Evolutionary conservation across 2,329 filamentous ascomycete genomes (phyloP), one percentile per base, ranked within the genome.

Genomic region (Chaetoscypha palmicola): DNA sequence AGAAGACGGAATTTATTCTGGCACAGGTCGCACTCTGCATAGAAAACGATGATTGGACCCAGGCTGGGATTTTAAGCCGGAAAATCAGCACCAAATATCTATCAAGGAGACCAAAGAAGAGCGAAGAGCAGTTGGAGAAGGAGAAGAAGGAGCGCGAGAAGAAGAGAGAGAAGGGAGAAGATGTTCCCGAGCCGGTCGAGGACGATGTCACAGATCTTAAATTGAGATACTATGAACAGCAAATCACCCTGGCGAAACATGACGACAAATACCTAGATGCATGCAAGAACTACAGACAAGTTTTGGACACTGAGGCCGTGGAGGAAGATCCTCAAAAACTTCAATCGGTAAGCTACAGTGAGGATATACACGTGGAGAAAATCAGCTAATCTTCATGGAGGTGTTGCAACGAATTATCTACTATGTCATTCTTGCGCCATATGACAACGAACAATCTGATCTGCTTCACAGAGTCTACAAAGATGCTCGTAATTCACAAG

Each of bases 1-100:
- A 98, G 66, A 98, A 98, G 82, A 96, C 90, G 3, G 92, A 97
- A 62, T 98, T 98, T 64, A 98, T 98, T 61, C 74, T 98, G 41
- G 86, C 94, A 50, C 92, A 98, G 68, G 91, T 97, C 31, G 77
- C 81, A 24, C 77, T 98, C 41, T 98, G 92, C 70, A 97, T 98
- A 64, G 85, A 96, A 68, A 91, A 82, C 60, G 86, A 82, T 45
- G 92, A 98, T 65, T 98, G 90, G 90, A 94, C 84, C 58, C 94
- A 98, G 65, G 92, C 91, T 22, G 81, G 82, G 39, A 96, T 98
- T 58, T 73, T 98, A 40, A 88, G 83, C 65, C 85, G 92, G 64
- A 98, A 98, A 79, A 95, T 98, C 68, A 92, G 88, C 77, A 96
- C 89, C 55, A 78, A 79, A 61, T 98, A 95, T 68, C 85, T 98